These are phyloP conservation scores for Fragilariopsis cylindrus DNA, from an alignment of 108 stramenopile genomes.

Conservation along the genomic window DNA sequence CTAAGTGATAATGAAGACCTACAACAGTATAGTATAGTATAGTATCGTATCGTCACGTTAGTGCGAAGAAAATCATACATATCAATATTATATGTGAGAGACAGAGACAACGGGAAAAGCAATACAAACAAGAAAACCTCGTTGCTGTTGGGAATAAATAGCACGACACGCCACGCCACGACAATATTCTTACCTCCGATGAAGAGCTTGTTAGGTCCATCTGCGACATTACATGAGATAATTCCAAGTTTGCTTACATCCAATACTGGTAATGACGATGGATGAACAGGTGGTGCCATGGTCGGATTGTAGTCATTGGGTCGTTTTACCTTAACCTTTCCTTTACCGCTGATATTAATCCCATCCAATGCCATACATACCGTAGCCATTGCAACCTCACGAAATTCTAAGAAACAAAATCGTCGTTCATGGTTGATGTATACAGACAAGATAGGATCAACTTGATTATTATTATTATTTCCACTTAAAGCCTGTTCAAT, in stretches of 20 bases:
- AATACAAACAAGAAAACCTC: background rate
- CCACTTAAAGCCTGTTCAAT: slow-evolving; percentile 51
- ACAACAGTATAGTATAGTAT: background rate
- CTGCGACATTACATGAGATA: slow-evolving; percentile 83
- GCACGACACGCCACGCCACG: background rate
- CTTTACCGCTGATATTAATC: slow-evolving; percentile 75
- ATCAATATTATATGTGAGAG: background rate
- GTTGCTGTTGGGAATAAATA: background rate
- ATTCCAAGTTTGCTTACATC: slow-evolving; percentile 86
- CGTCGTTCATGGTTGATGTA: slow-evolving; percentile 93
- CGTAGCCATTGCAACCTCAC: slow-evolving; percentile 90
- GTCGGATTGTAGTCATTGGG: slow-evolving; percentile 96
- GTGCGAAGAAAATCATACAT: background rate
- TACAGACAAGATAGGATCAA: slow-evolving; percentile 89
- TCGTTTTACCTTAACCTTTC: slow-evolving; percentile 91
- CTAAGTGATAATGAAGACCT: slow-evolving; percentile 93
- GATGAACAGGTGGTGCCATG: slow-evolving; percentile 71
- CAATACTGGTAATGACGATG: slow-evolving; percentile 52
- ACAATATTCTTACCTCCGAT: slow-evolving; percentile 71
- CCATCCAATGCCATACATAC: slow-evolving; percentile 93
- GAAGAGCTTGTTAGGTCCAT: slow-evolving; percentile 99
- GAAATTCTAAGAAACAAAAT: slow-evolving; percentile 97
- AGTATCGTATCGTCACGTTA: background rate
- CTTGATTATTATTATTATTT: slow-evolving; percentile 26
- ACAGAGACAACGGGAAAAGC: background rate